Conservation (phyloP, 108 stramenopile genomes). For the Craspedostauros australis region DNA sequence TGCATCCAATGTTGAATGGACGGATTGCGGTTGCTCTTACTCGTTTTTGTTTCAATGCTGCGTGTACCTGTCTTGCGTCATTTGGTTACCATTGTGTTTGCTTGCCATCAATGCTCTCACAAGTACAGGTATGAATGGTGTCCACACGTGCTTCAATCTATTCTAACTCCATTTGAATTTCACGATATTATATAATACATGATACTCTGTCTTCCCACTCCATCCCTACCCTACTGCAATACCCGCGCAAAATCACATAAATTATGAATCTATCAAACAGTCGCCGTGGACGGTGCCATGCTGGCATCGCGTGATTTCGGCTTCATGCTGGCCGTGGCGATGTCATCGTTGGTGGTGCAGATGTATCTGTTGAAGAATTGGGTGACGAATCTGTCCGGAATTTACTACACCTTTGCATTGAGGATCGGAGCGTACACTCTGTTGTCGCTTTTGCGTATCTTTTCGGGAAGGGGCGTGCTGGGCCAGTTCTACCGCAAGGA, state of each 20-base stretch:
- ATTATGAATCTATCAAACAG: too few species aligned
- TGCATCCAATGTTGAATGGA: background rate
- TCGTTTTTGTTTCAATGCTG: too few species aligned
- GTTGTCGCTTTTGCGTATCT: conserved; percentile 24
- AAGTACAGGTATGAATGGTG: too few species aligned
- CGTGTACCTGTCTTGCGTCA: background rate
- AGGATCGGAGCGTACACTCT: conserved; percentile 53
- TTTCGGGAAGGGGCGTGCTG: conserved; percentile 39
- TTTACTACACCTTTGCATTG: conserved; percentile 57
- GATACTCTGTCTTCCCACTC: too few species aligned
- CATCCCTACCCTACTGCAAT: too few species aligned
- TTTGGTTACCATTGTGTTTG: background rate
- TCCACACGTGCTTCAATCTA: too few species aligned
- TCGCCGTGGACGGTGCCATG: conserved; percentile 73
- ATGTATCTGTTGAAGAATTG: conserved; percentile 32
- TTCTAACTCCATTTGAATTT: background rate
- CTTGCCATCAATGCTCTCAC: background rate
- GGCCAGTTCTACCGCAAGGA: too few species aligned
- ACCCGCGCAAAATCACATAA: too few species aligned
- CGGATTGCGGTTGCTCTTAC: background rate
- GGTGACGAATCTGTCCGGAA: conserved; percentile 25
- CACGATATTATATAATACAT: background rate
- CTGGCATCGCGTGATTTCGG: conserved; percentile 75
- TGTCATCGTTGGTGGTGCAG: conserved; percentile 50
- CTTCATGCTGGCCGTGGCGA: conserved; percentile 56